These are phyloP conservation scores for Calendula officinalis DNA, from an alignment of 129 eudicot species.

Conservation along the genomic window DNA sequence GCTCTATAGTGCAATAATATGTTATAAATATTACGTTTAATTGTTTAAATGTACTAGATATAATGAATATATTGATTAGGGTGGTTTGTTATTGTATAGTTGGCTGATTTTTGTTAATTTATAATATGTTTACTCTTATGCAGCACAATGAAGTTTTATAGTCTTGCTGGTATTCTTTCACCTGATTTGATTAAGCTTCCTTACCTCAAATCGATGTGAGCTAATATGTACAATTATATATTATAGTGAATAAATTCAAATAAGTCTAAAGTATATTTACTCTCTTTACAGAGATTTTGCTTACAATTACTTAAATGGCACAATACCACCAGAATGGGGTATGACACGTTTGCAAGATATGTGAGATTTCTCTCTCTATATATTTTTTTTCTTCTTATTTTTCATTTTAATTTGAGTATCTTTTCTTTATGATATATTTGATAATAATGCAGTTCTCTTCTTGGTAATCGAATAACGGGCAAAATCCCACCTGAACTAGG, in stretches of 20 bases:
- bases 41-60: neutral
- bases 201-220: slow-evolving; percentile 60
- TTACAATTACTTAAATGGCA: slow-evolving; percentile 63
- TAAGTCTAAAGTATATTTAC: slow-evolving; percentile 2
- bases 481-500: slow-evolving; percentile 67
- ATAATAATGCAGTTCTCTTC: slow-evolving; percentile 57
- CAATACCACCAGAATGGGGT: slow-evolving; percentile 74
- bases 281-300: slow-evolving; percentile 64
- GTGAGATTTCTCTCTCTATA: slow-evolving; percentile 38
- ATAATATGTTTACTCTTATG: slow-evolving; percentile 9
- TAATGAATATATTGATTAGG: too few species aligned
- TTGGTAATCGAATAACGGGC: slow-evolving; percentile 69
- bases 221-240: slow-evolving; percentile 4
- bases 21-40: neutral
- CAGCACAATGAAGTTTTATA: slow-evolving; percentile 61
- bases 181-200: slow-evolving; percentile 56
- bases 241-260: neutral
- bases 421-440: slow-evolving; percentile 10
- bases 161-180: slow-evolving; percentile 78
- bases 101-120: too few species aligned
- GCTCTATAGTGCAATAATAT: neutral
- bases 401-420: neutral
- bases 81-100: too few species aligned
- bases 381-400: neutral
- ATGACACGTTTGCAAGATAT: slow-evolving; percentile 44